Base-by-base conservation (phyloP, 2,329 filamentous ascomycete species). In the Colletotrichum melonis region DNA sequence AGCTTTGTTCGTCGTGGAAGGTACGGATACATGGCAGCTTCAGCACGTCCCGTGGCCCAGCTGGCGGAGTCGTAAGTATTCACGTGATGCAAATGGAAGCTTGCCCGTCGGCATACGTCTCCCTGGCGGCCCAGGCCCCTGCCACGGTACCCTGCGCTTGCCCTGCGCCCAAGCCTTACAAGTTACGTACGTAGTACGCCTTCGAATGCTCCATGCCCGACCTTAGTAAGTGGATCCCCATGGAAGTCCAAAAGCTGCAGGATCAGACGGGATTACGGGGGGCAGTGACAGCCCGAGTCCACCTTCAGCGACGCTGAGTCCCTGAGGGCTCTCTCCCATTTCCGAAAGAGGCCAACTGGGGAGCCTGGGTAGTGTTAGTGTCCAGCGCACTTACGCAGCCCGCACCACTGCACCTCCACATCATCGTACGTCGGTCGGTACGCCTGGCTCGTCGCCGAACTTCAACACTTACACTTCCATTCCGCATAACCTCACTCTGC, bases 221-320 rank as follows among this genome's bases (percentile, higher is more conserved):
- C 35, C n/a, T 57, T 46, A n/a, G 38, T 56, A n/a, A 64, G 67
- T 69, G 67, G 52, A 22, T 38, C 28, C 49, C 52, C 26, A 30
- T 35, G 26, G 49, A 55, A 32, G 14, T 56, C 55, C 22, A 24
- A 14, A 55, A 63, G 38, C 28, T 46, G 46, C 49, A 63, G 66
- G 55, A 49, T 55, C 32, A 58, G 57, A 62, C 68, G 63, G 68
- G 67, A 67, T 46, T 52, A 71, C 57, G 64, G 69, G 67, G 69
- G 57, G 26, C 49, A 49, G 38, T 49, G 49, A 46, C 63, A 62
- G 38, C 56, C 60, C 68, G 63, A 60, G 56, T 64, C 69, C 46
- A 22, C 19, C 24, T 55, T 24, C 24, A 35, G 52, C 32, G 26
- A 32, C 22, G 24, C 46, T 32, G 28, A 30, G 38, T 42, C 38